Base-by-base conservation (phyloP, 495 filamentous ascomycete genomes). In the Daldinia caldariorum region DNA sequence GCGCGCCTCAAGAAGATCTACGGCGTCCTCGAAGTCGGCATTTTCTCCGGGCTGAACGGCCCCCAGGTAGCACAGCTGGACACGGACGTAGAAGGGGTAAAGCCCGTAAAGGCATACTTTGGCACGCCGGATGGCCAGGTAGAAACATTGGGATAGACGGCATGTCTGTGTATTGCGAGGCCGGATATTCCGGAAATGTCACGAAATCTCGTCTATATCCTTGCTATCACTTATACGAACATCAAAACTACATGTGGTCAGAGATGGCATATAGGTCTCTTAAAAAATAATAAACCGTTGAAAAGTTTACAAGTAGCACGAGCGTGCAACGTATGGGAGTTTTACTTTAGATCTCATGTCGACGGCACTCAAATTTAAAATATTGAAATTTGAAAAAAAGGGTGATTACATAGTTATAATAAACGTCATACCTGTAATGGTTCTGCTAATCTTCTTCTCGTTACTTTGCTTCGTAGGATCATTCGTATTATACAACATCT, bases 51-150 rank as follows among this genome's bases (percentile, higher is more conserved):
- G 0, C 51, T 86, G 67, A 93, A 93, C 60, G 94, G 94, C 4
- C 77, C 84, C 3, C 81, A 94, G 78, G 89, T 89, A 37, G 82
- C 84, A 41, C 83, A 81, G 45, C 77, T 78, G 43, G 88, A 87
- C 13, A 81, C 79, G 50, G 78, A 84, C 56, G 80, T 83, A 49
- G 91, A 93, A 35, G 95, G 93, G 2, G 92, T 97, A 82, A 94
- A 93, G 78, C 95, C 95, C 3, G 86, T 97, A 22, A 92, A 93
- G 43, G 94, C 92, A 34, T 99, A 97, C 80, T 98, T 98, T 79
- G 95, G 95, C 14, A 92, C 93, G 90, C 87, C 90, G 58, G 88
- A 94, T 77, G 93, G 93, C 13, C 82, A 83, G 29, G 89, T 92
- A 53, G 80, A 85, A 68, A 77, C 66, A 1, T 55, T 71, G 35